Conservation (phyloP, 2,329 filamentous ascomycete species). For the Lecanoromycetidae sp. region DNA sequence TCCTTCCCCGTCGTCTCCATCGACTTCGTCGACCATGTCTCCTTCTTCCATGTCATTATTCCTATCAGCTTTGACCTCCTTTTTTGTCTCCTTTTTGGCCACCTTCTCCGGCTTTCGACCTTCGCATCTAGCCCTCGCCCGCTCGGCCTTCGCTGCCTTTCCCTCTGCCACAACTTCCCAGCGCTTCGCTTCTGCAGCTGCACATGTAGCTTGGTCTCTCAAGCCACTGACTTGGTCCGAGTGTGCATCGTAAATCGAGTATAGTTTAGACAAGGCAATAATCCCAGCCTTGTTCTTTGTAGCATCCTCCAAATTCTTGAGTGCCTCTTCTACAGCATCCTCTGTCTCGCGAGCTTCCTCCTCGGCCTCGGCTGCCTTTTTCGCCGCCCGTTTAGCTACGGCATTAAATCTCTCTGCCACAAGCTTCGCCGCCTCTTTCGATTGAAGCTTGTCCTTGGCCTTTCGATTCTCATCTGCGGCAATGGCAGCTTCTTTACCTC, state of each 20-base stretch:
- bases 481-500: neutral
- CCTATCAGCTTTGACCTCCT: neutral
- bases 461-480: neutral
- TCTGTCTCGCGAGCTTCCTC: neutral
- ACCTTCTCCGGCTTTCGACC: neutral
- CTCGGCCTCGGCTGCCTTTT: neutral
- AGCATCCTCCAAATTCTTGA: neutral
- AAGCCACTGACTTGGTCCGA: neutral
- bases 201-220: neutral
- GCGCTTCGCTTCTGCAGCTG: neutral
- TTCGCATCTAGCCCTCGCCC: neutral
- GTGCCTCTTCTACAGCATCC: neutral
- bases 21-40: neutral
- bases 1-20: neutral
- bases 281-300: too few species aligned
- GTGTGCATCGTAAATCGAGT: too few species aligned
- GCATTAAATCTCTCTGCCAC: neutral
- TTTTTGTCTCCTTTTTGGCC: neutral
- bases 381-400: neutral
- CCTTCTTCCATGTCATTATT: neutral
- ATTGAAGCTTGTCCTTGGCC: neutral
- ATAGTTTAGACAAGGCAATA: too few species aligned
- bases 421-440: neutral
- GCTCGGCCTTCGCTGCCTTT: neutral
- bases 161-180: neutral